These are phyloP conservation scores for Penicillium pulvis DNA, from an alignment of 495 filamentous ascomycete species.

Conservation along the genomic window DNA sequence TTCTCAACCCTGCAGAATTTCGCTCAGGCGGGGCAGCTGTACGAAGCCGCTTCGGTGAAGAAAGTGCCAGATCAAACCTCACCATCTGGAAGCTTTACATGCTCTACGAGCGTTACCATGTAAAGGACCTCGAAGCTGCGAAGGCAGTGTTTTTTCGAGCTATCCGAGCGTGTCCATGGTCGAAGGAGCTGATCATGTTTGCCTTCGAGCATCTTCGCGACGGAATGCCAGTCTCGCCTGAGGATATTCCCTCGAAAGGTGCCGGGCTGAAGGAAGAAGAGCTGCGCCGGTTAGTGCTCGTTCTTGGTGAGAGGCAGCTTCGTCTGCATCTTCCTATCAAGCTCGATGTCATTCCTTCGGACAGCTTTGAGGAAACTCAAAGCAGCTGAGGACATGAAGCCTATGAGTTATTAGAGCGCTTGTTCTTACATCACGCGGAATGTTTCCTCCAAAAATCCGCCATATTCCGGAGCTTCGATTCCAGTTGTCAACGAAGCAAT, in stretches of 20 bases:
- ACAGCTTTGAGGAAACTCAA: background rate
- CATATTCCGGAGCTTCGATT: too few relatives aligned
- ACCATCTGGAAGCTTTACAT: constrained; percentile 71
- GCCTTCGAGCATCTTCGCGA: constrained; percentile 57
- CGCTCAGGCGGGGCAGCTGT: constrained; percentile 24
- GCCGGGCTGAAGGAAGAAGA: constrained; percentile 13
- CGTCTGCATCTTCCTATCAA: constrained; percentile 16
- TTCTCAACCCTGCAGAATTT: constrained; percentile 14
- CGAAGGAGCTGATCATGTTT: constrained; percentile 67
- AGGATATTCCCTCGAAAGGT: background rate
- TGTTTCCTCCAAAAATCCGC: too few relatives aligned
- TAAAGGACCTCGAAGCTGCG: constrained; percentile 40
- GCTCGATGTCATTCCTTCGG: background rate
- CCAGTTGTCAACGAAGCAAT: too few relatives aligned
- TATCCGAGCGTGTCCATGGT: constrained; percentile 69
- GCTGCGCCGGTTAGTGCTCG: constrained; percentile 11
- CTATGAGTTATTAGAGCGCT: too few relatives aligned
- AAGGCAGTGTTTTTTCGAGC: constrained; percentile 52
- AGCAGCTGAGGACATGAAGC: background rate
- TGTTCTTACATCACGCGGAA: too few relatives aligned
- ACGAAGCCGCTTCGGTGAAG: constrained; percentile 32
- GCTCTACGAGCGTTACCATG: constrained; percentile 50
- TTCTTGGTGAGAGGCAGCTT: constrained; percentile 13
- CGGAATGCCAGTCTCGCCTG: constrained; percentile 12
- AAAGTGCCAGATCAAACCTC: constrained; percentile 43